These are phyloP conservation scores for Yamadazyma scolyti DNA, from an alignment of 805 yeast genomes.

Conservation along the genomic window DNA sequence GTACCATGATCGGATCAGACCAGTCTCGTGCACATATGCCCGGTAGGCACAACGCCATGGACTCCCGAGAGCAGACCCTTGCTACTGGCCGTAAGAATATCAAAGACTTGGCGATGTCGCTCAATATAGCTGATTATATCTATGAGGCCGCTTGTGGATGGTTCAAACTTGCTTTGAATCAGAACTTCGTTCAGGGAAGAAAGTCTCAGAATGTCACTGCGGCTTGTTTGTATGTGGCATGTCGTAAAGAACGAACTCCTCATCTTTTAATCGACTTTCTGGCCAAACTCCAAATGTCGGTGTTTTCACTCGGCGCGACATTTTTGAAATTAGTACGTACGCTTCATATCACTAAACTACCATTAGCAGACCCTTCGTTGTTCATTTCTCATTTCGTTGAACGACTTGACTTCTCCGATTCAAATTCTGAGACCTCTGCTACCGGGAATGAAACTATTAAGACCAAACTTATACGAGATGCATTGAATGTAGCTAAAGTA, in stretches of 20 bases:
- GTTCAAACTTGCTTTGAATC: constrained; percentile 81
- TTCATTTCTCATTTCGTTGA: constrained; percentile 94
- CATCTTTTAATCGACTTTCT: constrained; percentile 97
- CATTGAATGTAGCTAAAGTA: constrained; percentile 77
- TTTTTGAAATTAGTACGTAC: constrained; percentile 89
- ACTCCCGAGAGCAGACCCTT: constrained; percentile 85
- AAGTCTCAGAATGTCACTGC: constrained; percentile 93
- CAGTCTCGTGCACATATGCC: constrained; percentile 69
- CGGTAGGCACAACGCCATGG: constrained; percentile 72
- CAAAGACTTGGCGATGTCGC: constrained; percentile 72
- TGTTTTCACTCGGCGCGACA: constrained; percentile 93
- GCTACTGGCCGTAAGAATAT: constrained; percentile 79
- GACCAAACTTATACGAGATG: constrained; percentile 72
- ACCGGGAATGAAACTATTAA: constrained; percentile 22
- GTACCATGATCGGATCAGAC: constrained; percentile 87
- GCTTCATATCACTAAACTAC: constrained; percentile 70
- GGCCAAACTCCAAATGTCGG: constrained; percentile 83
- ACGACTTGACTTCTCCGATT: constrained; percentile 55
- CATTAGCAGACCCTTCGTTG: constrained; percentile 90
- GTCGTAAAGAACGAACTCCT: constrained; percentile 85
- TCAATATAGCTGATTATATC: constrained; percentile 78
- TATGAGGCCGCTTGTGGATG: constrained; percentile 85
- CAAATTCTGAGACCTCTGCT: too few relatives aligned
- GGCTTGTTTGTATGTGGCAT: constrained; percentile 91
- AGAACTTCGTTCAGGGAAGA: constrained; percentile 96